These are phyloP conservation scores for Pyrenopolyporus hunteri DNA, from an alignment of 495 filamentous ascomycete genomes.

Conservation along the genomic window DNA sequence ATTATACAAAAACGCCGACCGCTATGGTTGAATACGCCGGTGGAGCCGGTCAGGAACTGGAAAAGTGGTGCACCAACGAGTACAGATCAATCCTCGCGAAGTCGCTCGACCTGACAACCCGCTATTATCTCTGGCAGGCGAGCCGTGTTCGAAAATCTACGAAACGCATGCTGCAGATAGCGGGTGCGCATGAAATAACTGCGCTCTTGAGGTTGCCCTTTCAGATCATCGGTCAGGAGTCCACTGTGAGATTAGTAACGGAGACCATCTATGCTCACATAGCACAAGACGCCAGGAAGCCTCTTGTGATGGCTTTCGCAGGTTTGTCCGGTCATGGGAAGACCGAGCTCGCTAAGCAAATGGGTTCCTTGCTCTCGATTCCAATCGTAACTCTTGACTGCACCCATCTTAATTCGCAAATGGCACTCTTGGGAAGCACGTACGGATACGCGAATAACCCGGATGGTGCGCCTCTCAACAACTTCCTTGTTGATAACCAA, in stretches of 20 bases:
- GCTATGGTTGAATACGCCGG: background rate
- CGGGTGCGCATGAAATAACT: slow-evolving; percentile 34
- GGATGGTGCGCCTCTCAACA: slow-evolving; percentile 53
- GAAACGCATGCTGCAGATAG: slow-evolving; percentile 45
- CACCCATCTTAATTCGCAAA: slow-evolving; percentile 41
- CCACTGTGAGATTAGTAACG: slow-evolving; percentile 41
- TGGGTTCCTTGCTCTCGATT: slow-evolving; percentile 50
- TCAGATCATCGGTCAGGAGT: slow-evolving; percentile 51
- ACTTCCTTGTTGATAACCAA: slow-evolving; percentile 50
- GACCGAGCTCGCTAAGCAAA: slow-evolving; percentile 52
- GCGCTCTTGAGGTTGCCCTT: slow-evolving; percentile 50
- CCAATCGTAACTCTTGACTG: slow-evolving; percentile 47
- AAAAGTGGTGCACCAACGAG: background rate
- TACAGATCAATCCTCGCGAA: slow-evolving; percentile 27
- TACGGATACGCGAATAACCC: slow-evolving; percentile 39
- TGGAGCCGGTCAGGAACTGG: no score
- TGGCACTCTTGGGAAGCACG: slow-evolving; percentile 38
- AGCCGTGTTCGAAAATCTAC: slow-evolving; percentile 28
- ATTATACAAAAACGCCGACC: background rate
- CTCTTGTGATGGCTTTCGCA: slow-evolving; percentile 52
- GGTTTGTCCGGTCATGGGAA: slow-evolving; percentile 59
- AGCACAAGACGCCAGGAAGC: slow-evolving; percentile 17
- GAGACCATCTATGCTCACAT: slow-evolving; percentile 44
- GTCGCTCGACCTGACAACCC: slow-evolving; percentile 49
- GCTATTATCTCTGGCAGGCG: slow-evolving; percentile 49